phyloP scores from a whole-genome alignment of 257 asterid species.

The Agastache rugosa region DNA sequence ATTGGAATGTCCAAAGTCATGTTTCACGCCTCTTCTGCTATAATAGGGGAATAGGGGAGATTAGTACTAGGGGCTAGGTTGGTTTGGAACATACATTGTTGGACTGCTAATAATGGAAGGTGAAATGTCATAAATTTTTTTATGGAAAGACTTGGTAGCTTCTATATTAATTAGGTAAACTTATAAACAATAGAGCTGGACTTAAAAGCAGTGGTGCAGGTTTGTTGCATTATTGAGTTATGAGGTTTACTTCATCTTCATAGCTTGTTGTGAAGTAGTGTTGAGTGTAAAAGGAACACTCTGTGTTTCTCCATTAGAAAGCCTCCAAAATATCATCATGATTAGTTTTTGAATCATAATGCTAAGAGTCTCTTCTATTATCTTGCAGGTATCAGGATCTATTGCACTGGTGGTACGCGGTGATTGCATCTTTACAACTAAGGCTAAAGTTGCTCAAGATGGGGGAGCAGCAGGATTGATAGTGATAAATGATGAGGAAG shows the following conservation, averaged over 20 bases:
- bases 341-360: constrained; percentile 26
- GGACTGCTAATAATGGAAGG: constrained; percentile 17
- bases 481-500: constrained; percentile 81
- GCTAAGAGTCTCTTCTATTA: constrained; percentile 34
- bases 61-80: constrained; percentile 4
- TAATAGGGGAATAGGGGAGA: not conserved
- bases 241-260: constrained; percentile 16
- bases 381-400: constrained; percentile 73
- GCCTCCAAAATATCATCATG: not conserved
- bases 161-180: not conserved
- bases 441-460: constrained; percentile 83
- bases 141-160: not conserved
- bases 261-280: constrained; percentile 8
- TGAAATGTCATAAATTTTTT: not conserved
- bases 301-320: constrained; percentile 15
- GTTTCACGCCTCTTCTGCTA: constrained; percentile 17
- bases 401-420: constrained; percentile 81
- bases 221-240: not conserved
- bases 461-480: constrained; percentile 82
- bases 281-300: constrained; percentile 2
- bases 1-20: not conserved
- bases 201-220: not conserved
- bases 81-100: not conserved
- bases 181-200: constrained; percentile 9
- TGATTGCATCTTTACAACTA: constrained; percentile 77